Conservation (phyloP, 495 filamentous ascomycete species). For the Annulohypoxylon maeteangense region DNA sequence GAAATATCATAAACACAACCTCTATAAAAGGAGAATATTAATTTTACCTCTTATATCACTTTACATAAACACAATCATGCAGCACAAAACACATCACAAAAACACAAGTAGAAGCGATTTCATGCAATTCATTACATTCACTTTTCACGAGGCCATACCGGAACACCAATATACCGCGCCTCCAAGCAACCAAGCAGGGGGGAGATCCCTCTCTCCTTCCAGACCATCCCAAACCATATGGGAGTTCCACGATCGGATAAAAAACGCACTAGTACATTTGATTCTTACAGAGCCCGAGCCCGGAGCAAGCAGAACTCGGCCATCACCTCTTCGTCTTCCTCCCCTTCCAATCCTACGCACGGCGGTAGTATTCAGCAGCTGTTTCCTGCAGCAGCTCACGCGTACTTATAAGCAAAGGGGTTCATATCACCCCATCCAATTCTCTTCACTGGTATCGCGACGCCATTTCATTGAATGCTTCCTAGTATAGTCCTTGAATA, state of each 20-base stretch:
- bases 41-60: too few species aligned
- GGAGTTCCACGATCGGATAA: neutral
- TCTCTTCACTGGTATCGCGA: neutral
- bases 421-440: neutral
- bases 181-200: neutral
- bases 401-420: neutral
- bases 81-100: neutral
- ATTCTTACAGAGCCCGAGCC: neutral
- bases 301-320: neutral
- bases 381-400: neutral
- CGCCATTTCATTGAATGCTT: neutral
- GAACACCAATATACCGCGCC: neutral
- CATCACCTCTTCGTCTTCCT: neutral
- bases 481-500: neutral
- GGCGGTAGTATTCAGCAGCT: neutral
- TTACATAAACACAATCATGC: too few species aligned
- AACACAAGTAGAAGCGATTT: neutral
- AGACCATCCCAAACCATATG: neutral
- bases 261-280: neutral
- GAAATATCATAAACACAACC: neutral
- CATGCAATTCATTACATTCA: neutral
- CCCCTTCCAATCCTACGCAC: neutral
- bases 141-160: neutral
- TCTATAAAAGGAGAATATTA: too few species aligned
- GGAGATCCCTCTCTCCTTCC: neutral